Conservation (phyloP, 345 rosid species). For the Euphorbia pulcherrima region DNA sequence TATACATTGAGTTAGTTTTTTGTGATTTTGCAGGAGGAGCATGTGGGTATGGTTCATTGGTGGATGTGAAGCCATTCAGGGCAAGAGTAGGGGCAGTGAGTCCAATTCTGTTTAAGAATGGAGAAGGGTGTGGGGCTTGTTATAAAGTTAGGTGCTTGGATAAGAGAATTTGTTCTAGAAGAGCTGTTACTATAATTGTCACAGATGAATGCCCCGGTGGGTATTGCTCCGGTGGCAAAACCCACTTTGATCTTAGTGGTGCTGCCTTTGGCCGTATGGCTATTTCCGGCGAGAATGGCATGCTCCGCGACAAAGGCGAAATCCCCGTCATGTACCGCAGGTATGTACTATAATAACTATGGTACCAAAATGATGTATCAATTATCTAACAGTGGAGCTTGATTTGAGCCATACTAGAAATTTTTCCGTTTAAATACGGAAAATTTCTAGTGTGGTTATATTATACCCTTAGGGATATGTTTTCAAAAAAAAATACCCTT, state of each 20-base stretch:
- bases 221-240: slow-evolving; percentile 51
- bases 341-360: no score
- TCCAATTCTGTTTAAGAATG: slow-evolving; percentile 68
- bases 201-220: slow-evolving; percentile 87
- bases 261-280: slow-evolving; percentile 96
- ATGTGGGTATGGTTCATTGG: slow-evolving; percentile 87
- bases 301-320: slow-evolving; percentile 75
- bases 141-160: slow-evolving; percentile 79
- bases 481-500: no score
- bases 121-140: slow-evolving; percentile 94
- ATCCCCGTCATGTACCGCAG: slow-evolving; percentile 56
- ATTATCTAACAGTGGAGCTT: no score
- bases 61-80: slow-evolving; percentile 76
- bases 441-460: no score
- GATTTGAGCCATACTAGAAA: no score
- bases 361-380: no score
- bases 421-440: no score
- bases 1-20: background rate
- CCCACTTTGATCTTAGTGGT: slow-evolving; percentile 93
- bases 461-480: no score
- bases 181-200: slow-evolving; percentile 84
- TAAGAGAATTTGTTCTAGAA: slow-evolving; percentile 64
- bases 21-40: slow-evolving; percentile 69
- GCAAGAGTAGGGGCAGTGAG: slow-evolving; percentile 94
- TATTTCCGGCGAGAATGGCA: slow-evolving; percentile 49